These are phyloP conservation scores for Nicotiana tabacum DNA, from an alignment of 257 asterid species.

Conservation along the genomic window DNA sequence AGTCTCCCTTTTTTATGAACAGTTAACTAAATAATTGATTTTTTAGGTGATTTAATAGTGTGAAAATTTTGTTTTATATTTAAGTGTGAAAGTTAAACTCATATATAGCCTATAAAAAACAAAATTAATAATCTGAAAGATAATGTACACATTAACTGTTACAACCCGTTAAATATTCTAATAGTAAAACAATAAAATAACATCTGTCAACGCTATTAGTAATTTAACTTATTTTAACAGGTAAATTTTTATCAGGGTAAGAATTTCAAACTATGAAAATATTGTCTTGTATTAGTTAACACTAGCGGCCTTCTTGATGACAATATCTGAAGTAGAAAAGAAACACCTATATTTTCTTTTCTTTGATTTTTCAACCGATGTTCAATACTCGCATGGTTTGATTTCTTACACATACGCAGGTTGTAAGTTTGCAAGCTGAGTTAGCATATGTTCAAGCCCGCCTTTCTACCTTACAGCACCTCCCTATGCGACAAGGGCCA, in stretches of 20 bases:
- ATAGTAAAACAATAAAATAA: too few relatives aligned
- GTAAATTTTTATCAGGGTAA: too few relatives aligned
- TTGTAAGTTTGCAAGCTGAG: conserved; percentile 80
- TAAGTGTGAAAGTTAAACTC: neutral
- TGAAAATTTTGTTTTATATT: too few relatives aligned
- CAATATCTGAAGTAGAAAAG: neutral
- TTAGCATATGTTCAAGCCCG: conserved; percentile 77
- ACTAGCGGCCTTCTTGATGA: too few relatives aligned
- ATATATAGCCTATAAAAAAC: neutral
- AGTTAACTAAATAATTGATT: neutral
- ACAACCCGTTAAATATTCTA: too few relatives aligned
- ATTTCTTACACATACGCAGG: conserved; percentile 24
- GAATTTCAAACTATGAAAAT: too few relatives aligned
- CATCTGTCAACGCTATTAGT: too few relatives aligned
- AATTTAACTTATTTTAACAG: too few relatives aligned
- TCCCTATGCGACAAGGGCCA: conserved; percentile 5
- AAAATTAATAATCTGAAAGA: neutral
- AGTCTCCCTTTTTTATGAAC: neutral
- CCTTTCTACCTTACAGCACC: conserved; percentile 46
- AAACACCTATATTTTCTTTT: neutral
- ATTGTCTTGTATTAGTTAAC: too few relatives aligned
- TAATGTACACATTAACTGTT: neutral
- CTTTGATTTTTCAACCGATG: too few relatives aligned
- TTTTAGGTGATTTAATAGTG: neutral
- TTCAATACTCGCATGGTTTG: neutral